Percentiles rank a stretch among this genome's conserved stretches.
phyloP scores from a whole-genome alignment of 1,139 yeast species.

The Yamadazyma aaseri region DNA sequence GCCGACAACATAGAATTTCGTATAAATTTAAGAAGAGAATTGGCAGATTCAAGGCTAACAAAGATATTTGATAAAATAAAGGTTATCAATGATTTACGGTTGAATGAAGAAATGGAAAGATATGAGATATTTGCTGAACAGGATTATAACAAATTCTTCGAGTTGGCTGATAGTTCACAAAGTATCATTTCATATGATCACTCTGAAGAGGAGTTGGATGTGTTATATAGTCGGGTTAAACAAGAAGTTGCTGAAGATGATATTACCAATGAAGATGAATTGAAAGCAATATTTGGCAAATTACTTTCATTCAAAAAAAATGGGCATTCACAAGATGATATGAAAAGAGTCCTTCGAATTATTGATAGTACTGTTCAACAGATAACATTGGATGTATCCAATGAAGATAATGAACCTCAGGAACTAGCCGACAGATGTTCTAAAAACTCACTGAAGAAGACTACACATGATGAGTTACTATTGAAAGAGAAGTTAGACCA shows the following conservation, averaged over 20 bases:
- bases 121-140: constrained; percentile 43
- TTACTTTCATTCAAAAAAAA: constrained; percentile 23
- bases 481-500: constrained; percentile 35
- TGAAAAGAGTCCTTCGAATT: constrained; percentile 24
- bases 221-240: constrained; percentile 14
- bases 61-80: constrained; percentile 39
- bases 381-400: constrained; percentile 18
- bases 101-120: constrained; percentile 45
- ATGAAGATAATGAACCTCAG: constrained; percentile 18
- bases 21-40: constrained; percentile 35
- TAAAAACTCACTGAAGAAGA: no score
- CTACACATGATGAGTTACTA: no score
- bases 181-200: constrained; percentile 11
- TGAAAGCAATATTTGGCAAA: constrained; percentile 12
- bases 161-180: constrained; percentile 12
- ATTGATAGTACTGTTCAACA: constrained; percentile 34
- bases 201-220: constrained; percentile 21
- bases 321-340: constrained; percentile 21
- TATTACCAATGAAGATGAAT: constrained; percentile 14
- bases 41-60: constrained; percentile 40
- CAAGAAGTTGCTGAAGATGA: constrained; percentile 12
- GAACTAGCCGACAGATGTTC: no score
- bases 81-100: constrained; percentile 35
- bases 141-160: constrained; percentile 30
- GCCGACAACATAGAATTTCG: constrained; percentile 31